phyloP scores from a whole-genome alignment of 495 filamentous ascomycete species.

The Emericellopsis terricola region DNA sequence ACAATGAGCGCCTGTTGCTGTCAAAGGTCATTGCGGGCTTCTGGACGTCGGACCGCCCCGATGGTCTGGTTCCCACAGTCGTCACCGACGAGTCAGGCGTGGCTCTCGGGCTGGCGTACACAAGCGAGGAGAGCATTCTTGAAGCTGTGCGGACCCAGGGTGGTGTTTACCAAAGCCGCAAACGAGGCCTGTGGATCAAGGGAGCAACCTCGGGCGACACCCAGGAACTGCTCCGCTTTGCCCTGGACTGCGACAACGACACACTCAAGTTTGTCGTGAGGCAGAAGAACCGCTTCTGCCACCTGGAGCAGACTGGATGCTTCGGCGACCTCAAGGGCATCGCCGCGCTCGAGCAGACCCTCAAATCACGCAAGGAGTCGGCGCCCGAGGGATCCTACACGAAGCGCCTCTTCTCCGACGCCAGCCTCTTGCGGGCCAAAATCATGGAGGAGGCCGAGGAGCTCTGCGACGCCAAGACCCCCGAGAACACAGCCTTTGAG shows the following conservation, averaged over 20 bases:
- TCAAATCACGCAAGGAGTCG: slow-evolving; percentile 56
- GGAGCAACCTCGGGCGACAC: slow-evolving; percentile 85
- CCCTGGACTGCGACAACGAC: slow-evolving; percentile 82
- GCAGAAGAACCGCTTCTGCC: slow-evolving; percentile 90
- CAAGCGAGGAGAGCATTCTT: slow-evolving; percentile 70
- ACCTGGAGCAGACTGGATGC: slow-evolving; percentile 78
- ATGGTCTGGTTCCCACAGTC: slow-evolving; percentile 70
- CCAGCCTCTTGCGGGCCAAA: slow-evolving; percentile 78
- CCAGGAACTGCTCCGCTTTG: slow-evolving; percentile 71
- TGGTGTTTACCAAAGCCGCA: slow-evolving; percentile 89
- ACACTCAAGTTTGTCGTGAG: slow-evolving; percentile 76
- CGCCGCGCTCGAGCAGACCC: slow-evolving; percentile 66
- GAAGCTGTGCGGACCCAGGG: slow-evolving; percentile 75
- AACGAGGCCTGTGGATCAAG: slow-evolving; percentile 92
- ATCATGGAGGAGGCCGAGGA: slow-evolving; percentile 97
- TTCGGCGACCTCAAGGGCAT: slow-evolving; percentile 75
- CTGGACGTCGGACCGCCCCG: slow-evolving; percentile 64
- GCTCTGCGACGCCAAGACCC: slow-evolving; percentile 66
- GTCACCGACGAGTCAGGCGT: slow-evolving; percentile 79
- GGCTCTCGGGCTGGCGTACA: slow-evolving; percentile 83
- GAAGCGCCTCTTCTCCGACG: slow-evolving; percentile 75
- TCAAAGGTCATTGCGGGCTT: slow-evolving; percentile 48
- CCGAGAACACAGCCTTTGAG: slow-evolving; percentile 78
- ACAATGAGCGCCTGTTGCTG: slow-evolving; percentile 41
- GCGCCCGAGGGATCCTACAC: slow-evolving; percentile 88